Evolutionary conservation across 1,139 yeast genomes (phyloP), one percentile per base, ranked within the genome.

Genomic region (Zhuliangozyma blackwelliae): DNA sequence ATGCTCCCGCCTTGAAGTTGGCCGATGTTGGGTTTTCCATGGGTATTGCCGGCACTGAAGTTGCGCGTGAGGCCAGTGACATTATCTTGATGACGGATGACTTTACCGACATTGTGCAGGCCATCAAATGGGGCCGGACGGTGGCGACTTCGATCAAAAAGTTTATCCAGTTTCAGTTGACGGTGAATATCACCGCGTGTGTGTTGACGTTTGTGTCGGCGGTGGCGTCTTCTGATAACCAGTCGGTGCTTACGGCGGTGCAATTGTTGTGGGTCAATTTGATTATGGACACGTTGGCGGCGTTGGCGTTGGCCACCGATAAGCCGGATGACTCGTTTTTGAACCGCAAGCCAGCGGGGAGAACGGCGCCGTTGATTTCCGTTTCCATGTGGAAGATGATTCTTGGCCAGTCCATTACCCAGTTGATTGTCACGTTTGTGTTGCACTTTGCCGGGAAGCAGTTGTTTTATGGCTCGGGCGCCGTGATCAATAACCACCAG

Each of bases 381-480:
- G 81, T 82, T 5, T 85, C 95, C 13, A 92, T 94, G 92, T 92
- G 98, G 98, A 92, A 92, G 61, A 90, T 94, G 97, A 92, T 94
- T 51, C 49, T 90, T 37, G 95, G 96, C 5, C 97, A 92, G 63
- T 77, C 96, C 1, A 46, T 70, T 8, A 75, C 80, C 43, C 99
- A 92, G 65, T 73, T 94, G 44, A 55, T 73, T 22, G 75, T 92
- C 21, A 90, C 97, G 0, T 84, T 92, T 55, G 68, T 72, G 5
- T 63, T 94, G 35, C 92, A 88, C 59, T 92, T 88, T 61, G 85
- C 79, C 9, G 97, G 97, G 16, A 57, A 63, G 13, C 43, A 61
- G 31, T 62, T 92, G 27, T 89, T 87, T 55, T 77, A 61, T 51
- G 72, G 75, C 3, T 51, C 54, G 30, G 54, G 57, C 12, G 54